Evolutionary conservation across 148 eudicot species (phyloP).

Genomic region (Simmondsia chinensis): DNA sequence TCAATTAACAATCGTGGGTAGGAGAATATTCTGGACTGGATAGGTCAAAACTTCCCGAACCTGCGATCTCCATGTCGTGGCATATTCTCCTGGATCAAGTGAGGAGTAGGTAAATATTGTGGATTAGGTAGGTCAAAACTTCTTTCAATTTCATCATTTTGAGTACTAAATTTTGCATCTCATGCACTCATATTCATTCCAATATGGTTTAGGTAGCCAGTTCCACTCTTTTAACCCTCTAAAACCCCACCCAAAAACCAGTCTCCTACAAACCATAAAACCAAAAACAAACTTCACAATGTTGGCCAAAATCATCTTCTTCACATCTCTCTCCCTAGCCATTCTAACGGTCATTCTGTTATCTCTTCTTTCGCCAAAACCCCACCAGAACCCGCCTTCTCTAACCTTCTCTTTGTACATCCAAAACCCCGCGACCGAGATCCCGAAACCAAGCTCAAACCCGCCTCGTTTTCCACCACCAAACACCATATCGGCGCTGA

Average conservation of each 20-base stretch:
- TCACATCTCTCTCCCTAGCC: slow-evolving; percentile 41
- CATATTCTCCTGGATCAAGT: no score
- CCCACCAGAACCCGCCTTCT: slow-evolving; percentile 16
- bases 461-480: no score
- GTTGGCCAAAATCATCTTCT: slow-evolving; percentile 52
- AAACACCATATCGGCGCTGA: slow-evolving; percentile 23
- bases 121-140: no score
- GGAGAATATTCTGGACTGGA: no score
- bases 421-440: slow-evolving; percentile 38
- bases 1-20: no score
- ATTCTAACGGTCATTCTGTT: slow-evolving; percentile 47
- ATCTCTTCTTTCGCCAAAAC: slow-evolving; percentile 45
- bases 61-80: no score
- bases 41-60: no score
- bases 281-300: slow-evolving; percentile 18
- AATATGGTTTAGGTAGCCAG: slow-evolving; percentile 41
- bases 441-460: slow-evolving; percentile 2
- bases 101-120: no score
- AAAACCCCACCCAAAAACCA: slow-evolving; percentile 4
- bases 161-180: no score
- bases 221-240: slow-evolving; percentile 2
- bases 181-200: no score
- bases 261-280: not conserved
- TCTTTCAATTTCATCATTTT: no score
- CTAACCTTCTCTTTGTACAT: slow-evolving; percentile 59